These are phyloP conservation scores for Albizia julibrissin DNA, from an alignment of 306 rosid species.

Conservation along the genomic window DNA sequence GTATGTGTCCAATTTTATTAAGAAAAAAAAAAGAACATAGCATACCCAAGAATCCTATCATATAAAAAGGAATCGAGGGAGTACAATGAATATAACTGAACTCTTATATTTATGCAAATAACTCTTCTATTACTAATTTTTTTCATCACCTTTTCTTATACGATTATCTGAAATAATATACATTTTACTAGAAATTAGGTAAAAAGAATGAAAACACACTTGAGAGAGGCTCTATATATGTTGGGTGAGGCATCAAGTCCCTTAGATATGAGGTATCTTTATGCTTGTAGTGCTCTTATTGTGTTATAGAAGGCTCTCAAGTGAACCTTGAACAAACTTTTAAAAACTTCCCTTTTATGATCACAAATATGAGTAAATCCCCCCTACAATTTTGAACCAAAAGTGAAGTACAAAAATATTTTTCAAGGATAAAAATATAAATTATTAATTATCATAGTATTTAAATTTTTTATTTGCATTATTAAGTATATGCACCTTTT, in stretches of 20 bases:
- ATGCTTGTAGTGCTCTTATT: slow-evolving; percentile 40
- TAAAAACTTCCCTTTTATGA: background rate
- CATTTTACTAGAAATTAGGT: background rate
- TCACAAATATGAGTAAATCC: background rate
- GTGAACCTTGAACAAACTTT: slow-evolving; percentile 44
- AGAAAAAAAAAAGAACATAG: too few species aligned
- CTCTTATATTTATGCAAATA: too few species aligned
- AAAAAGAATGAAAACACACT: background rate
- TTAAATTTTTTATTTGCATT: background rate
- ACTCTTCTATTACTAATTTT: too few species aligned
- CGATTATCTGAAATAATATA: too few species aligned
- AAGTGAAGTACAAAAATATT: background rate
- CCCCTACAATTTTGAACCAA: background rate
- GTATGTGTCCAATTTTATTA: too few species aligned
- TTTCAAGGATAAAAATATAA: background rate
- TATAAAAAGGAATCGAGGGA: too few species aligned
- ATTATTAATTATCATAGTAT: background rate
- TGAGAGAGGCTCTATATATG: background rate
- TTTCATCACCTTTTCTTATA: too few species aligned
- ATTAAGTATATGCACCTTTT: background rate
- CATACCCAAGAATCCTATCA: too few species aligned
- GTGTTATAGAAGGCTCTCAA: slow-evolving; percentile 40
- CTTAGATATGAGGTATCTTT: slow-evolving; percentile 50
- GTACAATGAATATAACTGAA: too few species aligned
- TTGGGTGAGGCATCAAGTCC: slow-evolving; percentile 61